These are phyloP conservation scores for Bipolaris bicolor DNA, from an alignment of 2,329 filamentous ascomycete species.

Conservation along the genomic window DNA sequence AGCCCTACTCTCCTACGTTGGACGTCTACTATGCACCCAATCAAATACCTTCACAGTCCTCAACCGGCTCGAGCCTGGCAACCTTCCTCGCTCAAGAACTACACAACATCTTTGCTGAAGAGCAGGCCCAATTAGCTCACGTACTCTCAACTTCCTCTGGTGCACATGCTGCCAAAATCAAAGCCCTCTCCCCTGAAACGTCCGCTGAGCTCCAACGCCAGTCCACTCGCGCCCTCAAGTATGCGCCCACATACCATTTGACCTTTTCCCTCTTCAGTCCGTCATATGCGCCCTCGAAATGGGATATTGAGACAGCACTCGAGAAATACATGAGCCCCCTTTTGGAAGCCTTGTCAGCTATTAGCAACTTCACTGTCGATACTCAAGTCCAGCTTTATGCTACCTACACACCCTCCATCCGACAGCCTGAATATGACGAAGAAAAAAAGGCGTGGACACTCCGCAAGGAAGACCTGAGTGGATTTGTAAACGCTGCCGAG, in stretches of 20 bases:
- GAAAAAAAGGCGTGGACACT: conserved; percentile 68
- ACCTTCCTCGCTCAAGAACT: conserved; percentile 80
- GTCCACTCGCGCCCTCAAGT: conserved; percentile 84
- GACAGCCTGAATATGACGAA: conserved; percentile 61
- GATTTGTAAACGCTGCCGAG: conserved; percentile 96
- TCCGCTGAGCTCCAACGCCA: conserved; percentile 66
- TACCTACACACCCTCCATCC: conserved; percentile 66
- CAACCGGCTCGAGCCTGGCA: conserved; percentile 74
- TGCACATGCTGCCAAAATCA: conserved; percentile 54
- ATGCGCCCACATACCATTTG: conserved; percentile 91
- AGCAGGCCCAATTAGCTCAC: conserved; percentile 75
- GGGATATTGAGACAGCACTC: conserved; percentile 87
- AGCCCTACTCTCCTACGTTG: conserved; percentile 72
- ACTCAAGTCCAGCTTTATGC: conserved; percentile 96
- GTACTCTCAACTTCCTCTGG: conserved; percentile 54
- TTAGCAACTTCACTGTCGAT: conserved; percentile 95
- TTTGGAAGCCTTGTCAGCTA: conserved; percentile 76
- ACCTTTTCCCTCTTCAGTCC: conserved; percentile 95
- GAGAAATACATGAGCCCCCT: conserved; percentile 82
- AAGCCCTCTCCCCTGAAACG: conserved; percentile 56
- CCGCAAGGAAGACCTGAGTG: conserved; percentile 84
- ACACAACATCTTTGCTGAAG: conserved; percentile 80
- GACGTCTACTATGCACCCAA: conserved; percentile 78
- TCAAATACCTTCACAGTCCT: conserved; percentile 69
- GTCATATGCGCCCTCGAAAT: conserved; percentile 76